Conservation (phyloP, 306 rosid species). For the Ziziphus jujuba region DNA sequence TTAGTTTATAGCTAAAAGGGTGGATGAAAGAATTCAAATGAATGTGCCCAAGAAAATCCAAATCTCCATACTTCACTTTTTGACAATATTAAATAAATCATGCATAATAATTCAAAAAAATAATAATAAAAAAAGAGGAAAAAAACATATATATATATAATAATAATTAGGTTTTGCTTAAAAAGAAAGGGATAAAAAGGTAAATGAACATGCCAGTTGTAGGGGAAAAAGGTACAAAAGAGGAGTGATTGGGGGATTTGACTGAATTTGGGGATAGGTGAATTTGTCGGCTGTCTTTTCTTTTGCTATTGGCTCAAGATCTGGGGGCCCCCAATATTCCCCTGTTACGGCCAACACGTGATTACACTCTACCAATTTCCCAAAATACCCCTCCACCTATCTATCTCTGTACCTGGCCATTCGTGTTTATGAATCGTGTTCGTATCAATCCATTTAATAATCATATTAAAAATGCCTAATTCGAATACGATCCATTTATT, state of each 20-base stretch:
- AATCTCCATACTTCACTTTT: too few relatives aligned
- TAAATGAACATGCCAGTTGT: conserved; percentile 9
- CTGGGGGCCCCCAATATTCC: conserved; percentile 36
- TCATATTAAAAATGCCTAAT: too few relatives aligned
- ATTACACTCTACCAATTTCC: neutral
- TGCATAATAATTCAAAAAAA: neutral
- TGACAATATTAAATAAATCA: neutral
- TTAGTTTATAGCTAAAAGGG: too few relatives aligned
- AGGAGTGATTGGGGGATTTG: conserved; percentile 20
- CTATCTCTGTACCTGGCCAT: too few relatives aligned
- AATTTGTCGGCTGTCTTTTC: conserved; percentile 32
- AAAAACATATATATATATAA: neutral
- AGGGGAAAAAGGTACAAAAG: conserved; percentile 9
- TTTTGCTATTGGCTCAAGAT: conserved; percentile 3
- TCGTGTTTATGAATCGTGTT: too few relatives aligned
- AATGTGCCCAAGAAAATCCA: too few relatives aligned
- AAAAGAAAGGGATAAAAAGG: neutral
- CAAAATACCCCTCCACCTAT: neutral
- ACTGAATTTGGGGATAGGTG: conserved; percentile 24
- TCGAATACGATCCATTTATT: too few relatives aligned
- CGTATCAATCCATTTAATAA: too few relatives aligned
- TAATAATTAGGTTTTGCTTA: neutral
- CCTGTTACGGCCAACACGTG: conserved; percentile 29
- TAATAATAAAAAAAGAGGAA: neutral
- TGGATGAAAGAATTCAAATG: too few relatives aligned